Base-by-base conservation (phyloP, 345 rosid genomes). In the Clarkia xantiana region DNA sequence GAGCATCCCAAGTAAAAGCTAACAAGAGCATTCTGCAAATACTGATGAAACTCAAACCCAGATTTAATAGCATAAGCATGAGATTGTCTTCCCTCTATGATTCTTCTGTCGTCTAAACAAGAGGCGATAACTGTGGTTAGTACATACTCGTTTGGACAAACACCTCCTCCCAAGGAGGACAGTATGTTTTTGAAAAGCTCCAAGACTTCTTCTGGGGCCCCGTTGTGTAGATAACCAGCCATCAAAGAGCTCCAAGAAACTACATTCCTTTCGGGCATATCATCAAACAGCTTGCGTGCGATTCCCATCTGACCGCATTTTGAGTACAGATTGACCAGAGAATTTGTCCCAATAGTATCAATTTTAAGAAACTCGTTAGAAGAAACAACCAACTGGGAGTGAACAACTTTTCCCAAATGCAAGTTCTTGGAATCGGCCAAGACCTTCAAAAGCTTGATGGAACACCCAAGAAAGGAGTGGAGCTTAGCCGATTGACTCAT, bases 231-330 rank as follows among this genome's bases (percentile, higher is more conserved):
- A 61, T 82, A 82, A 56, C 94, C 89, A 0, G 65, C 53, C 97
- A 89, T 89, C 58, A 89, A 47, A 10, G 97, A 54, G 48, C 75
- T 48, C 75, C 81, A 88, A 61, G 97, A 82, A 38, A 84, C 82
- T 29, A 69, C 81, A 40, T 75, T 80, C 47, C 86, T 74, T 0
- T 61, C 55, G 17, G 41, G 74, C 86, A 81, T 76, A 38, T 29
- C 29, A 56, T 79, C 94, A 57, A 88, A 84, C 78, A 88, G 0
- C 22, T 66, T 62, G 62, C 68, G 86, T 10, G 93, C 86, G 64
- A 45, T 25, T 9, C 56, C 50, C 18, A 63, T 38, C 18, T 73
- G 65, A 18, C 67, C 56, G 34, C 87, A 77, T 65, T 89, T 89
- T 0, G 54, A 59, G 10, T 85, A 85, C 3, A 82, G 14, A 52